phyloP scores from a whole-genome alignment of 768 basidiomycete genomes.

The Ramaria sp. region DNA sequence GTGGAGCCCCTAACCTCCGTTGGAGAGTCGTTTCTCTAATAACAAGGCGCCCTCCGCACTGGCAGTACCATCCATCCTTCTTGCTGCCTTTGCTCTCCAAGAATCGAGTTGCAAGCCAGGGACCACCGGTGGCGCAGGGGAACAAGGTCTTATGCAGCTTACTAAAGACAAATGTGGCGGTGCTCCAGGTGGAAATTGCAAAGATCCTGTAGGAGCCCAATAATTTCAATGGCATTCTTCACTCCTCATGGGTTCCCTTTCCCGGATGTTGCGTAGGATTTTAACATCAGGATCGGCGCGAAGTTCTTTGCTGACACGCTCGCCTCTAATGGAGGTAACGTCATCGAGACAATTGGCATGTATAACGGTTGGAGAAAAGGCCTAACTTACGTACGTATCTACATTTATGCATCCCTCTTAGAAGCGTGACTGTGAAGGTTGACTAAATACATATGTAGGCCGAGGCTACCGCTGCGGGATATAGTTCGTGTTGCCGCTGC shows the following conservation, averaged over 20 bases:
- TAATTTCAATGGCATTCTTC: not conserved
- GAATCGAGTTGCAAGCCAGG: constrained; percentile 65
- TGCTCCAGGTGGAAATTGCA: constrained; percentile 35
- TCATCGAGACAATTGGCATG: constrained; percentile 49
- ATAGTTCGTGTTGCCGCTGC: constrained; percentile 48
- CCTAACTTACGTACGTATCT: constrained; percentile 42
- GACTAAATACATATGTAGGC: constrained; percentile 22
- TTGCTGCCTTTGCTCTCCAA: constrained; percentile 86
- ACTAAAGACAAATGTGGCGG: constrained; percentile 65
- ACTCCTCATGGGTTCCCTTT: not conserved
- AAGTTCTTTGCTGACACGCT: constrained; percentile 47
- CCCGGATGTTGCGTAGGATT: constrained; percentile 36
- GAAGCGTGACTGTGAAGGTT: not conserved
- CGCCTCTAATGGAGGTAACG: constrained; percentile 35
- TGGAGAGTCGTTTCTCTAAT: too few species aligned
- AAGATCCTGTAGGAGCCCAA: constrained; percentile 24
- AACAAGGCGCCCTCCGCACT: not conserved
- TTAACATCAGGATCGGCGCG: constrained; percentile 61
- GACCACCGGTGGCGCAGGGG: constrained; percentile 64
- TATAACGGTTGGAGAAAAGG: constrained; percentile 67
- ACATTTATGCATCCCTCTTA: not conserved
- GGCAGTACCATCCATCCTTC: constrained; percentile 58
- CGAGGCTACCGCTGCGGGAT: constrained; percentile 47
- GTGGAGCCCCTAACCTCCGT: too few species aligned
- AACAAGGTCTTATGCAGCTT: constrained; percentile 84